Evolutionary conservation across 2,329 filamentous ascomycete species (phyloP), one percentile per base, ranked within the genome.

Genomic region (Polytolypa hystricis): DNA sequence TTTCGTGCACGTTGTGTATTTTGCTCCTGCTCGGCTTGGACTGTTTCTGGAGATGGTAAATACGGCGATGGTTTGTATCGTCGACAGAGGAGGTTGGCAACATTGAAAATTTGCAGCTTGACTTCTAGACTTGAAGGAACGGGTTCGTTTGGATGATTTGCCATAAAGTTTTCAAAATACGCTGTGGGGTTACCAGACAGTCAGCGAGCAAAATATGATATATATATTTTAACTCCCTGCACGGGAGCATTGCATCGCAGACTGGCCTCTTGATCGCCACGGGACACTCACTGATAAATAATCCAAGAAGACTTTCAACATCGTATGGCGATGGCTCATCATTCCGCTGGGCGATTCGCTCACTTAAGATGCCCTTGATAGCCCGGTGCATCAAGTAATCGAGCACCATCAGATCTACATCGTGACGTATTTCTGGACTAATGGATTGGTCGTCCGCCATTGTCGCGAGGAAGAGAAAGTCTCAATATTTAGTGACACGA

Each of bases 401-500:
- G n/a, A 74, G 55, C 29, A 74, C 72, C 50, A 72, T 64, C 23
- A 65, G 48, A 43, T 77, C 67, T 10, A 73, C 65, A 12, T 73
- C 67, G 15, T 62, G 20, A 20, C 25, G 28, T 16, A 31, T 18
- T 19, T 37, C 35, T 4, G 16, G 5, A 6, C 31, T 28, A 20
- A 11, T 7, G 4, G 11, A 5, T 15, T 11, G 11, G 5, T 25
- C 9, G 3, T 17, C 12, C 9, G 27, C 12, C 35, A 37, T 37
- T n/a, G n/a, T n/a, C n/a, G n/a, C n/a, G n/a, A n/a, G n/a, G n/a
- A n/a, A n/a, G n/a, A n/a, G n/a, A n/a, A n/a, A n/a, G n/a, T n/a
- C n/a, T n/a, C n/a, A n/a, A n/a, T n/a, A n/a, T n/a, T n/a, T n/a
- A n/a, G n/a, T n/a, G n/a, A n/a, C n/a, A n/a, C n/a, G n/a, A n/a